Evolutionary conservation across 208 protist species (phyloP).

Genomic region (Angomonas ambiguus): DNA sequence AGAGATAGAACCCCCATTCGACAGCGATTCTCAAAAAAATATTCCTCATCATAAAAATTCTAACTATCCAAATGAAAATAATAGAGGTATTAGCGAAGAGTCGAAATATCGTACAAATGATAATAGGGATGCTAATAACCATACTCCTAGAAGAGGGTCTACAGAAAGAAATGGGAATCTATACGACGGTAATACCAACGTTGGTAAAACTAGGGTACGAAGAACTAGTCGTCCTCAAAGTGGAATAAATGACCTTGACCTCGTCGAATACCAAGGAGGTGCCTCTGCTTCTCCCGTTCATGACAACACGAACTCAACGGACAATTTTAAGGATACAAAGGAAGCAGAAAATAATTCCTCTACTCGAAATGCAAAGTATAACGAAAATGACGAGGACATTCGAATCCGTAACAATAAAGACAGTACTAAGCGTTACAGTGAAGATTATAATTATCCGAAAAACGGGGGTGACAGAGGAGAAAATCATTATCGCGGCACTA

Average conservation of each 20-base stretch:
- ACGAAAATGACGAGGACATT: neutral
- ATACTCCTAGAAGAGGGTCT: too few relatives aligned
- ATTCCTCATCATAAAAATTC: too few relatives aligned
- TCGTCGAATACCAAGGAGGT: too few relatives aligned
- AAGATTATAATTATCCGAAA: neutral
- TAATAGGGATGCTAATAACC: neutral
- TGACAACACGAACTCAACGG: neutral
- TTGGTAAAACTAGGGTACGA: too few relatives aligned
- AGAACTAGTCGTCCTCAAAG: too few relatives aligned
- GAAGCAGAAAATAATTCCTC: too few relatives aligned
- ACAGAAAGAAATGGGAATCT: neutral
- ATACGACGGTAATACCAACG: too few relatives aligned
- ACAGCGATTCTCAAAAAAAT: too few relatives aligned
- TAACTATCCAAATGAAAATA: too few relatives aligned
- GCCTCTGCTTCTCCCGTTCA: too few relatives aligned
- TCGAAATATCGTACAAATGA: neutral
- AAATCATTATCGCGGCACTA: neutral
- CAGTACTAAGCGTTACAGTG: neutral
- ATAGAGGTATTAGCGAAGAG: neutral
- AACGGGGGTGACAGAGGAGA: neutral
- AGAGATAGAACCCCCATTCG: too few relatives aligned
- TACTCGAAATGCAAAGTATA: neutral
- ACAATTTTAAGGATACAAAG: neutral
- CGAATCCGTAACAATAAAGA: neutral
- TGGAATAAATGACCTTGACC: too few relatives aligned